Evolutionary conservation across 805 yeast genomes (phyloP).

Genomic region (Yarrowia phangngaensis): DNA sequence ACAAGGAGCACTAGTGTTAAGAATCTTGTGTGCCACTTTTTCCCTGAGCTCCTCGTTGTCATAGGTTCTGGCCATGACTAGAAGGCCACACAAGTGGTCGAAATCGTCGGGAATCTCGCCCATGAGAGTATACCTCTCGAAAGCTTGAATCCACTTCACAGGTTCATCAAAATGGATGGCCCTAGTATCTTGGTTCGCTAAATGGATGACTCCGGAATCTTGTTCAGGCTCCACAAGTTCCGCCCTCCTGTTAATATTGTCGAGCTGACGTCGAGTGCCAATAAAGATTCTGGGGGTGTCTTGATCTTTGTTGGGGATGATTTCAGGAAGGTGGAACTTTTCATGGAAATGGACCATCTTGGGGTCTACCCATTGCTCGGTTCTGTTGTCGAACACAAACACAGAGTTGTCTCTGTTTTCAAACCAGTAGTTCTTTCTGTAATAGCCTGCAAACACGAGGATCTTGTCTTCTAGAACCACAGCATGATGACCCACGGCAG

Average conservation of each 20-base stretch:
- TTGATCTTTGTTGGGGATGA: constrained; percentile 6
- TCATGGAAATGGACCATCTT: constrained; percentile 23
- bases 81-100: constrained; percentile 12
- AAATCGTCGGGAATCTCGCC: constrained; percentile 3
- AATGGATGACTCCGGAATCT: constrained; percentile 11
- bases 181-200: constrained; percentile 4
- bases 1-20: constrained; percentile 1
- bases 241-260: constrained; percentile 12
- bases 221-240: constrained; percentile 11
- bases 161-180: constrained; percentile 24
- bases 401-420: constrained; percentile 25
- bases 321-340: constrained; percentile 17
- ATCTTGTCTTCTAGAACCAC: constrained; percentile 24
- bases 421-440: constrained; percentile 20
- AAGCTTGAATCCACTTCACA: constrained; percentile 13
- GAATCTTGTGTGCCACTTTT: constrained; percentile 9
- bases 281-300: constrained; percentile 26
- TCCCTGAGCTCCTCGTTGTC: constrained; percentile 8
- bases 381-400: constrained; percentile 22
- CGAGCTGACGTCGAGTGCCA: constrained; percentile 22
- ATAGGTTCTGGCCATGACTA: constrained; percentile 20
- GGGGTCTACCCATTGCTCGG: constrained; percentile 26
- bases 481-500: constrained; percentile 24
- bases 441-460: constrained; percentile 23
- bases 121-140: constrained; percentile 4